Base-by-base conservation (phyloP, 495 filamentous ascomycete genomes). In the Penicillium silybi region DNA sequence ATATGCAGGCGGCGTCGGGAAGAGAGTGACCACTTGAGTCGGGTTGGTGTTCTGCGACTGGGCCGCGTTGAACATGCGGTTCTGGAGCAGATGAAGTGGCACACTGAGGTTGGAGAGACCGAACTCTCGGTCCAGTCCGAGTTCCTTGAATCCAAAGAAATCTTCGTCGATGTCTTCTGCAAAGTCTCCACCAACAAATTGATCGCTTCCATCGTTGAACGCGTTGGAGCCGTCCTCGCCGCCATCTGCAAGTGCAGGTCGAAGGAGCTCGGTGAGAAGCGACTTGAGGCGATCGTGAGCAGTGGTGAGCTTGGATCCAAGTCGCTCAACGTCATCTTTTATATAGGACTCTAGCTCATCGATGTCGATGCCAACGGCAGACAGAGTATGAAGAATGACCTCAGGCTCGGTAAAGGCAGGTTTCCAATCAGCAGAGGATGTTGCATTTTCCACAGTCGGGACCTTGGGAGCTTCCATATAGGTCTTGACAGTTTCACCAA, bases 141-240 rank as follows among this genome's bases (percentile, higher is more conserved):
- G 79, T 56, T 95, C 92, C 66, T 92, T 92, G 80, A 99, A 97
- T 9, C 93, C 93, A 57, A 99, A 97, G 80, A 96, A 99, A 72
- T 99, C 93, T 70, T 97, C 93, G 52, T 89, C 92, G 26, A 97
- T 86, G 59, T 97, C 93, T 70, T 96, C 93, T 1, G 93, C 93
- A 65, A 97, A 99, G 63, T 97, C 92, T 44, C 93, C 93, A 34
- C 88, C 88, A 45, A 97, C 83, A 59, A 99, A 99, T 67, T 97
- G 92, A 56, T 99, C 93, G 61, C 90, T 96, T 51, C 92, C 92
- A 62, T 99, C 93, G 52, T 91, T 85, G 72, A 99, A 99, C 1
- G 90, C 88, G 52, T 84, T 86, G 5, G 85, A 89, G 17, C 95
- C 93, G 64, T 97, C 95, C 26, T 85, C 84, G 42, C 86, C 85